phyloP scores from a whole-genome alignment of 2,329 filamentous ascomycete species.

The Dothiorella sarmentorum region DNA sequence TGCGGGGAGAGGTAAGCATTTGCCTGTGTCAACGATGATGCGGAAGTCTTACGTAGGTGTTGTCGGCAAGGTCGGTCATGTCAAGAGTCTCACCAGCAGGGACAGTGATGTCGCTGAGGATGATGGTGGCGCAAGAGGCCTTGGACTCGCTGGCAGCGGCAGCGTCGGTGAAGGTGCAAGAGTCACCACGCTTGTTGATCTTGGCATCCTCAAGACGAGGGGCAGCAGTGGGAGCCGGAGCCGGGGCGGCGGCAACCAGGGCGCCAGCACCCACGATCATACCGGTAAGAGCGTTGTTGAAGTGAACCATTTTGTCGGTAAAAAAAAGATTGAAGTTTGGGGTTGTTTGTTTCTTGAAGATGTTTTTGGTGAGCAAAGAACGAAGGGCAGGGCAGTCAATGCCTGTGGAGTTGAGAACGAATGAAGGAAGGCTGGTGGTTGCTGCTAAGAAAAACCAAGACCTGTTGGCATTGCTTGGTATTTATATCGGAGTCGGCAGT shows the following conservation, averaged over 20 bases:
- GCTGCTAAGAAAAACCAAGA: conserved; percentile 13
- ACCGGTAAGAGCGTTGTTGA: conserved; percentile 15
- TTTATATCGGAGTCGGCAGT: conserved; percentile 2
- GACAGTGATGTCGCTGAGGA: conserved; percentile 16
- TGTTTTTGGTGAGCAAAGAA: too few relatives aligned
- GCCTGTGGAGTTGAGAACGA: not conserved
- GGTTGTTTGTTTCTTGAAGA: too few relatives aligned
- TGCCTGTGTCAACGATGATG: too few relatives aligned
- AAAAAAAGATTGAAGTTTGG: not conserved
- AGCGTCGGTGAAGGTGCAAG: conserved; percentile 22
- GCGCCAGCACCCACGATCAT: conserved; percentile 18
- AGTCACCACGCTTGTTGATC: conserved; percentile 23
- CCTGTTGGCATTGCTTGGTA: conserved; percentile 1
- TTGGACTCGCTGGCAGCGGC: conserved; percentile 11
- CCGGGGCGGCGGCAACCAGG: conserved; percentile 10
- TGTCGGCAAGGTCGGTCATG: too few relatives aligned
- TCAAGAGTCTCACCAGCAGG: too few relatives aligned
- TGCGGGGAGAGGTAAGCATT: conserved; percentile 30
- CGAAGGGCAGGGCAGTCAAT: conserved; percentile 13
- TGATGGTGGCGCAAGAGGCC: conserved; percentile 18
- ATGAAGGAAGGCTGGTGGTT: conserved; percentile 5
- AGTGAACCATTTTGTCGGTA: conserved; percentile 9
- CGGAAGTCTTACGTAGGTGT: too few relatives aligned
- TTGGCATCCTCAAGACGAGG: conserved; percentile 20
- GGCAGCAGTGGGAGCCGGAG: conserved; percentile 18